Base-by-base conservation (phyloP, 2,329 filamentous ascomycete species). In the Phialocephala subalpina region DNA sequence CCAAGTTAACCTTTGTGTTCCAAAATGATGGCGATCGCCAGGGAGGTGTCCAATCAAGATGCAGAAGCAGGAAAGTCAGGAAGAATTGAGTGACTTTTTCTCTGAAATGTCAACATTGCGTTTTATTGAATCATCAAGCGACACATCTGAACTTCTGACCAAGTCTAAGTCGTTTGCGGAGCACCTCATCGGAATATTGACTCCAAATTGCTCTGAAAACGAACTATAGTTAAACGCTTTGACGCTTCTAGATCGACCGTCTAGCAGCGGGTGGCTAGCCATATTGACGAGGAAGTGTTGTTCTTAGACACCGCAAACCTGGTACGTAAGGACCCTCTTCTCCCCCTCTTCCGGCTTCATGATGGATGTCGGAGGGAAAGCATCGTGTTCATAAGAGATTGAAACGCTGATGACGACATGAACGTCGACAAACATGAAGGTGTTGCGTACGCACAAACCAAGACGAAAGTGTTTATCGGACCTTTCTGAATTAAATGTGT, bases 161-260 rank as follows among this genome's bases (percentile, higher is more conserved):
- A 53, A 53, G n/a, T 1, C 27, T 5, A 27, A 5, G 29, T 4
- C 9, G 20, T 29, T 25, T n/a, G n/a, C n/a, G n/a, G n/a, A n/a
- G n/a, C n/a, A n/a, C n/a, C 20, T 27, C 47, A 27, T 53, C 20
- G n/a, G 20, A 2, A 27, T 53, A 5, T 35, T 25, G 11, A 16
- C n/a, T 33, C 45, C 20, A n/a, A 62, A 56, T 25, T 45, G 18
- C 16, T 40, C 22, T 27, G 20, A 47, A 61, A 62, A 20, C 35
- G 47, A 61, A 55, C 40, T 35, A 2, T 55, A 40, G 38, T 53
- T 35, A 35, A n/a, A 16, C 16, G 40, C 40, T 42, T 12, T 42
- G 40, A 42, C 18, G 47, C 20, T 53, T 53, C 47, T n/a, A 27
- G 47, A 53, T n/a, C 3, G 47, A 53, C 9, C 47, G 47, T 25